Percentiles rank a stretch among this genome's conserved stretches.
phyloP scores from a whole-genome alignment of 129 eudicot genomes.

The Chrysanthemum seticuspe region DNA sequence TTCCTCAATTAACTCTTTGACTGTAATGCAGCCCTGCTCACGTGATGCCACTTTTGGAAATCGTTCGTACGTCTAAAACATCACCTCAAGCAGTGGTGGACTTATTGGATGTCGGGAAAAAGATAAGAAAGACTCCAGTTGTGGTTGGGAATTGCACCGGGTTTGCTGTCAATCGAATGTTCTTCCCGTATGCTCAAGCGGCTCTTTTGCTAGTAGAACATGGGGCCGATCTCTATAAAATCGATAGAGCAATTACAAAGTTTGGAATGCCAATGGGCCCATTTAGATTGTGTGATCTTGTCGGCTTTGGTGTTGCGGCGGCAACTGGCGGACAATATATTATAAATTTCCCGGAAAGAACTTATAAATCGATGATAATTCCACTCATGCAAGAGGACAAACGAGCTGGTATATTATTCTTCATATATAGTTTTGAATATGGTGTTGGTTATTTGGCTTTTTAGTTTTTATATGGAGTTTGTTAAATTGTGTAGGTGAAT shows the following conservation, averaged over 20 bases:
- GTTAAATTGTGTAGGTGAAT: conserved; percentile 56
- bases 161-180: conserved; percentile 92
- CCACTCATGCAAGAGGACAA: conserved; percentile 94
- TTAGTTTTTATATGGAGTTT: background rate
- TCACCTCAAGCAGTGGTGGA: conserved; percentile 85
- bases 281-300: conserved; percentile 86
- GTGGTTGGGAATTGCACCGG: conserved; percentile 96
- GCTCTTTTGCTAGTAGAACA: conserved; percentile 94
- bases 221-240: conserved; percentile 75
- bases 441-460: background rate
- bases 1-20: background rate
- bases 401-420: conserved; percentile 60
- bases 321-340: conserved; percentile 78
- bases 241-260: conserved; percentile 78
- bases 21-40: conserved; percentile 77
- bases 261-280: conserved; percentile 99
- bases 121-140: conserved; percentile 80
- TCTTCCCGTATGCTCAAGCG: conserved; percentile 91
- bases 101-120: conserved; percentile 85
- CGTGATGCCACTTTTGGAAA: conserved; percentile 95
- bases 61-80: conserved; percentile 80
- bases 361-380: conserved; percentile 74
- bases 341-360: conserved; percentile 75
- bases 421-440: background rate
- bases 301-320: conserved; percentile 81